A percentile compares a stretch with the other conserved stretches of the same genome.
These are phyloP conservation scores for Narthecium ossifragum DNA, from an alignment of 106 monocot species.

Conservation along the genomic window DNA sequence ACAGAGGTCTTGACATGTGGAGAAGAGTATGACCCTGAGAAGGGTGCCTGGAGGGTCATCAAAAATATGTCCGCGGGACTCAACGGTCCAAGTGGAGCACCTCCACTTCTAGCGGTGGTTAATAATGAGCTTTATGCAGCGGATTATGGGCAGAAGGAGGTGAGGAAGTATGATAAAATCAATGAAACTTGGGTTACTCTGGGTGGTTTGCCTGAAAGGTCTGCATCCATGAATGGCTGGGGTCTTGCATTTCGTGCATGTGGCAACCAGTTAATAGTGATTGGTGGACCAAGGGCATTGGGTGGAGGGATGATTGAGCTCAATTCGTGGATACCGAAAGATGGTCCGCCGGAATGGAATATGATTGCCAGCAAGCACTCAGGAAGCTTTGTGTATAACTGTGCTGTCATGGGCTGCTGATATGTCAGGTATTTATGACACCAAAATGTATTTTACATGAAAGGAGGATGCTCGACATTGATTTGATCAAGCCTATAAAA, in stretches of 20 bases:
- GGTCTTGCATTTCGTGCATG: constrained; percentile 76
- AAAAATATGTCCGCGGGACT: constrained; percentile 66
- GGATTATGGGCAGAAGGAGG: constrained; percentile 50
- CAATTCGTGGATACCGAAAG: constrained; percentile 76
- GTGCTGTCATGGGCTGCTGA: constrained; percentile 94
- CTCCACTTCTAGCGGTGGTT: constrained; percentile 88
- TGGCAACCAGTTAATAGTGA: constrained; percentile 57
- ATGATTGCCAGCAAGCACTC: constrained; percentile 67
- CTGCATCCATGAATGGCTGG: constrained; percentile 73
- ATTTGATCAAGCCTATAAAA: constrained; percentile 14
- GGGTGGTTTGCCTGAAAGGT: constrained; percentile 65
- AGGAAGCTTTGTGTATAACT: constrained; percentile 88
- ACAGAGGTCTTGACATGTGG: constrained; percentile 53
- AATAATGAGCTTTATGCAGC: constrained; percentile 73
- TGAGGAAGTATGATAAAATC: constrained; percentile 64
- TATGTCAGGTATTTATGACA: not conserved
- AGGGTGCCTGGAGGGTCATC: constrained; percentile 46
- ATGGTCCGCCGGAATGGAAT: constrained; percentile 62
- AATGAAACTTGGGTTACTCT: constrained; percentile 57
- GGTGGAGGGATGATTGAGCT: constrained; percentile 73
- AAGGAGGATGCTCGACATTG: constrained; percentile 23
- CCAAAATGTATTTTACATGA: not conserved
- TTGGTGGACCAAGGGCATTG: constrained; percentile 56
- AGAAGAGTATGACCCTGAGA: constrained; percentile 77
- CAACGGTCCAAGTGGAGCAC: constrained; percentile 52